Evolutionary conservation across 1,284 basidiomycete genomes (phyloP).

Genomic region (Rhodotorula sp.): DNA sequence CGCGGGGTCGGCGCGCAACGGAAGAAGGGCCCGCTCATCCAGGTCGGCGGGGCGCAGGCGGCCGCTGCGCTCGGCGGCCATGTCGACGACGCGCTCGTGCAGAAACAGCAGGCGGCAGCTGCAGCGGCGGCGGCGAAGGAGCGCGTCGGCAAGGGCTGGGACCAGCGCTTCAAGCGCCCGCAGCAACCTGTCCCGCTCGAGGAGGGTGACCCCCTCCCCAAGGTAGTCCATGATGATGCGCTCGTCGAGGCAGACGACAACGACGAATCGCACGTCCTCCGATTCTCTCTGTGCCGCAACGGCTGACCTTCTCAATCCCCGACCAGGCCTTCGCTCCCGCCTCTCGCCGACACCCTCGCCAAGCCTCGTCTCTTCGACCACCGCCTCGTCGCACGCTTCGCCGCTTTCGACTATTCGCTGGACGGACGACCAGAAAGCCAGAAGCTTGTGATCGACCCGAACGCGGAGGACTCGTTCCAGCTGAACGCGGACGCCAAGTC

Average conservation of each 20-base stretch:
- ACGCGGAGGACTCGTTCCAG: conserved; percentile 18
- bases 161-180: conserved; percentile 31
- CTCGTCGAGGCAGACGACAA: not conserved
- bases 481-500: not conserved
- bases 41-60: conserved; percentile 22
- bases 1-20: not conserved
- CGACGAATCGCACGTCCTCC: not conserved
- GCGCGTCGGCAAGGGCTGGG: conserved; percentile 30
- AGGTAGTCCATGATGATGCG: not conserved
- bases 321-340: not conserved
- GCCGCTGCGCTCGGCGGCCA: not conserved
- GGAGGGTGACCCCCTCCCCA: not conserved
- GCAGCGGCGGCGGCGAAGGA: conserved; percentile 13
- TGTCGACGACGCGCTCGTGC: not conserved
- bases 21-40: conserved; percentile 30
- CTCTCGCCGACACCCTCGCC: not conserved
- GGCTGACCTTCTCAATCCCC: not conserved
- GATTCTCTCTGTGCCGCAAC: not conserved
- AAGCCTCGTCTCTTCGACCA: conserved; percentile 8
- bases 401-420: conserved; percentile 2
- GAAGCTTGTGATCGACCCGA: not conserved
- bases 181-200: not conserved
- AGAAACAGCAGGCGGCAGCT: not conserved
- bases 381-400: conserved; percentile 31
- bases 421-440: not conserved